These are phyloP conservation scores for Rhododendron henanense DNA, from an alignment of 148 eudicot species.

Conservation along the genomic window DNA sequence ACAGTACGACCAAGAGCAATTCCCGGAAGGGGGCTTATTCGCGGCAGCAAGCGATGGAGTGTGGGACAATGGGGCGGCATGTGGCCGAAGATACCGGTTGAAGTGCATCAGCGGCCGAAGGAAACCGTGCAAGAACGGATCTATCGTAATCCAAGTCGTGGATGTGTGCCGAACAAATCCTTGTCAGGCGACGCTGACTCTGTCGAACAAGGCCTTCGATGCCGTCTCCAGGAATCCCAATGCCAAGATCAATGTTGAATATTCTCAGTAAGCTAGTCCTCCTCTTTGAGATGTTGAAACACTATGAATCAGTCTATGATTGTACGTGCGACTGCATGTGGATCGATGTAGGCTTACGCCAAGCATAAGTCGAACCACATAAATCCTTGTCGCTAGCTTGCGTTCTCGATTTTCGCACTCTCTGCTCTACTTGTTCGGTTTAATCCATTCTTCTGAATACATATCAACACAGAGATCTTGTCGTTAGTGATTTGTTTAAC, in stretches of 20 bases:
- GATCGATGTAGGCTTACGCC: background rate
- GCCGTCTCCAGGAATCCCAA: constrained; percentile 11
- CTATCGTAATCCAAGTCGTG: constrained; percentile 12
- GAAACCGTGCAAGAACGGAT: constrained; percentile 9
- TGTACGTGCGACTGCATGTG: background rate
- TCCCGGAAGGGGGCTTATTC: constrained; percentile 17
- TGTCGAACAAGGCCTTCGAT: constrained; percentile 16
- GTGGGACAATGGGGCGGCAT: constrained; percentile 28
- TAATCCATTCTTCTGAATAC: background rate
- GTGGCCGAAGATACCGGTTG: constrained; percentile 16
- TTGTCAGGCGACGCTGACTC: constrained; percentile 16
- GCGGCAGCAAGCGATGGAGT: constrained; percentile 19
- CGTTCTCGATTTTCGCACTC: background rate
- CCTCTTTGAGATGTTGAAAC: background rate
- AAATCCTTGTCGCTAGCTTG: background rate
- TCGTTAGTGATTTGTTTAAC: background rate
- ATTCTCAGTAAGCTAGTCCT: constrained; percentile 11
- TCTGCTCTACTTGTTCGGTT: background rate
- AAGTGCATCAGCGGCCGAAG: constrained; percentile 19
- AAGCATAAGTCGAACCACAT: background rate
- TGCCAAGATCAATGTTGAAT: constrained; percentile 23
- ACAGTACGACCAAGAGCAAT: constrained; percentile 16
- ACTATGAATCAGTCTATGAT: too few relatives aligned
- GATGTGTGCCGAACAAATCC: constrained; percentile 17
- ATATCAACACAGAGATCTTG: background rate